These are phyloP conservation scores for Tetrapisispora phaffii DNA, from an alignment of 805 yeast species.

Conservation along the genomic window DNA sequence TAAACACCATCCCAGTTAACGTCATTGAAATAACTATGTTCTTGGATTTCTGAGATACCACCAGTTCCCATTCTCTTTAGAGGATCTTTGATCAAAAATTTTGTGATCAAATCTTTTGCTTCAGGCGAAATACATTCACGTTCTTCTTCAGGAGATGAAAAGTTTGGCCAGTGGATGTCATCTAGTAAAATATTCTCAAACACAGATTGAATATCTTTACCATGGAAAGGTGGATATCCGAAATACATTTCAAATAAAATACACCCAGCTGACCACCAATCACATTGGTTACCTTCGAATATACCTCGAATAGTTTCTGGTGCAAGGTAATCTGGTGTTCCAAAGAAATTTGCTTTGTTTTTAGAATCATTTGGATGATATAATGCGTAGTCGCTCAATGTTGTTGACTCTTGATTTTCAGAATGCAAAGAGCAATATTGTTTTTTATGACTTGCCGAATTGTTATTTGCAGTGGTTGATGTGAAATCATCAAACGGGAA, in stretches of 20 bases:
- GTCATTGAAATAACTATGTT: constrained; percentile 65
- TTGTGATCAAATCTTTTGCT: constrained; percentile 65
- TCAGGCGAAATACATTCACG: constrained; percentile 46
- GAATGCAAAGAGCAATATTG: constrained; percentile 32
- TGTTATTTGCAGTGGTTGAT: constrained; percentile 3
- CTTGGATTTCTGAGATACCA: constrained; percentile 70
- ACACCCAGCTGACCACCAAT: constrained; percentile 98
- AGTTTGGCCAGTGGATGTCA: constrained; percentile 74
- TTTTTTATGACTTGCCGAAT: constrained; percentile 5
- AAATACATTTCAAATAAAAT: constrained; percentile 82
- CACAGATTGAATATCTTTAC: constrained; percentile 64
- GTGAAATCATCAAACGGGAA: constrained; percentile 12
- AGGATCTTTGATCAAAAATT: constrained; percentile 56
- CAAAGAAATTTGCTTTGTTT: constrained; percentile 61
- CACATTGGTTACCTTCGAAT: constrained; percentile 60
- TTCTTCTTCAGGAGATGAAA: constrained; percentile 42
- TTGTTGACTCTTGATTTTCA: constrained; percentile 8
- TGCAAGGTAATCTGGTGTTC: constrained; percentile 95
- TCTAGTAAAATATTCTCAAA: constrained; percentile 72
- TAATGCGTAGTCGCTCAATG: constrained; percentile 43
- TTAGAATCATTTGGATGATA: constrained; percentile 59
- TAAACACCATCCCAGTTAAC: constrained; percentile 69
- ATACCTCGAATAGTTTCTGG: constrained; percentile 89
- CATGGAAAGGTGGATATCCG: constrained; percentile 95
- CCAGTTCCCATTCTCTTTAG: constrained; percentile 59